Evolutionary conservation across 2,329 filamentous ascomycete genomes (phyloP), one percentile per base, ranked within the genome.

Genomic region (Drechslerella stenobrocha): DNA sequence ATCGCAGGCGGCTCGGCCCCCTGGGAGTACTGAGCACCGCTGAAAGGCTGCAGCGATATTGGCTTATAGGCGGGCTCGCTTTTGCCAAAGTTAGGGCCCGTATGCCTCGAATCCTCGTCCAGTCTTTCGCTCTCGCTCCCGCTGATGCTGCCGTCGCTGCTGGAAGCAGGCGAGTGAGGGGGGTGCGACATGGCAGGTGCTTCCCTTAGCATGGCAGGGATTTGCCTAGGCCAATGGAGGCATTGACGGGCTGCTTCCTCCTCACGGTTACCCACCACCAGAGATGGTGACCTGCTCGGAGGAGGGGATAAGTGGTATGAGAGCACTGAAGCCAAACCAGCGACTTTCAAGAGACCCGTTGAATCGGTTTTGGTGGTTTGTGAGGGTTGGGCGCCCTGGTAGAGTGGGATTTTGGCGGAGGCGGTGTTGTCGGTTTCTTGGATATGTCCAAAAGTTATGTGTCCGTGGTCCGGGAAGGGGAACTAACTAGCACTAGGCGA

Each of bases 191-290:
- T 73, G 66, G 71, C 72, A 69, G 57, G 50, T 69, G 71, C 66
- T 65, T 71, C 70, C 71, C 71, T 70, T 58, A 70, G 61, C 40
- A 56, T 52, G 52, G 71, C 70, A 71, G 57, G 70, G 70, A 70
- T 65, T 70, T 66, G 69, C 70, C 56, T 66, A 70, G 69, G 63
- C 70, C 71, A 72, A 67, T 50, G 61, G 53, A 53, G 47, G 64
- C 72, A 73, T 73, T 69, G 71, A 73, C 70, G 66, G 53, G 70
- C 64, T 70, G 70, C 72, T 70, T 72, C 71, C 70, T 71, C 72
- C 70, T 72, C 72, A 65, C 71, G 71, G 71, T 69, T 71, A 71
- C 72, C 71, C 70, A 70, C 71, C 70, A 70, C 59, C 57, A 69
- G 69, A 67, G 65, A 69, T 70, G 72, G 72, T 56, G 72, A 72